phyloP scores from a whole-genome alignment of 768 basidiomycete genomes.

The Tubosaeta sp. region DNA sequence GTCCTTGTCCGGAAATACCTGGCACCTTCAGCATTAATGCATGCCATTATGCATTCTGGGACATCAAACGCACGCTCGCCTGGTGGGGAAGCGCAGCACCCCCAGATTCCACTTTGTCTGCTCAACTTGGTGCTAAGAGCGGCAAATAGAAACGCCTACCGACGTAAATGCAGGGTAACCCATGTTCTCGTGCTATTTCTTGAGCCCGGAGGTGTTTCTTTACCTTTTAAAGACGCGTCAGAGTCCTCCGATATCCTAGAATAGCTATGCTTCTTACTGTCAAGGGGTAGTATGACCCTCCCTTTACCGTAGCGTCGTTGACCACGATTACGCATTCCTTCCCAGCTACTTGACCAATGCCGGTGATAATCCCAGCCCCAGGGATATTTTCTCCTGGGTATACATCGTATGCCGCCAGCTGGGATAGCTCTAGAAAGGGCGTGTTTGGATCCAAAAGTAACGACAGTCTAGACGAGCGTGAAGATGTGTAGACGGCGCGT shows the following conservation, averaged over 20 bases:
- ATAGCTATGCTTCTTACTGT: conserved; percentile 44
- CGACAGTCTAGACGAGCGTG: conserved; percentile 46
- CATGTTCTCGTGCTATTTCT: conserved; percentile 89
- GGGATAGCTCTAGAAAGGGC: conserved; percentile 86
- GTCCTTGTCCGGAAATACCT: conserved; percentile 91
- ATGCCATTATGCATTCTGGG: not conserved
- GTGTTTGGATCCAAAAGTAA: conserved; percentile 80
- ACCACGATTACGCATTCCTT: conserved; percentile 84
- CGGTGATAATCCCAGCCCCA: conserved; percentile 88
- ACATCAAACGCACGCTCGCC: conserved; percentile 52
- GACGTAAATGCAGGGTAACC: conserved; percentile 87
- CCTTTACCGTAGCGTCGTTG: conserved; percentile 94
- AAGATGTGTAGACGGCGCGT: not conserved
- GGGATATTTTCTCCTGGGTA: conserved; percentile 75
- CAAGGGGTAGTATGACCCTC: conserved; percentile 87
- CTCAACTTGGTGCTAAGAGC: conserved; percentile 1
- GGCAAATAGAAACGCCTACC: conserved; percentile 46
- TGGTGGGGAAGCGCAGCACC: conserved; percentile 92
- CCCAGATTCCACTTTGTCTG: conserved; percentile 76
- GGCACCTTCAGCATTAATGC: conserved; percentile 1
- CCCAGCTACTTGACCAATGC: conserved; percentile 74
- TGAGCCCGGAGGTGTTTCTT: conserved; percentile 96
- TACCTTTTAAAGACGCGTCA: conserved; percentile 43
- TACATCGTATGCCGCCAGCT: conserved; percentile 83
- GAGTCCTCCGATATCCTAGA: not conserved